Evolutionary conservation across 305 asterid species (phyloP).

Genomic region (Fraxinus albicans): DNA sequence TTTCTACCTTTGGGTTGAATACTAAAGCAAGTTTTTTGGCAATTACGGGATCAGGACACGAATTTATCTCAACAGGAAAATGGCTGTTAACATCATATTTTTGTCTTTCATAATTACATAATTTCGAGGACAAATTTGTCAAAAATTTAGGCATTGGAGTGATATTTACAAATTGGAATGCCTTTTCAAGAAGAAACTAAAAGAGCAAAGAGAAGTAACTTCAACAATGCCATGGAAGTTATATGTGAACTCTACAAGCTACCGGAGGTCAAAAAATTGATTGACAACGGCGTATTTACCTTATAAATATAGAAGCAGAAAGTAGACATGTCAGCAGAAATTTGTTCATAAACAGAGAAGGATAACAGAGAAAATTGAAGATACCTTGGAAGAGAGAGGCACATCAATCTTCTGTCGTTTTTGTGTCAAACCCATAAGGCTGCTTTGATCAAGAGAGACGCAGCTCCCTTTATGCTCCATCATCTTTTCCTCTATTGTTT

Average conservation of each 20-base stretch:
- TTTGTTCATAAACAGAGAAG: background rate
- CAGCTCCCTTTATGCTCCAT: constrained; percentile 71
- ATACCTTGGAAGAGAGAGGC: constrained; percentile 64
- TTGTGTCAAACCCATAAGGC: constrained; percentile 49
- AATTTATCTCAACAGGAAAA: no score
- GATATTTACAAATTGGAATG: background rate
- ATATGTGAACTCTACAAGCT: background rate
- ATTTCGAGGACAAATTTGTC: background rate
- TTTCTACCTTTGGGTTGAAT: no score
- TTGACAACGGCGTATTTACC: background rate
- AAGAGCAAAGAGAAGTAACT: background rate
- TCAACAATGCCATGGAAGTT: background rate
- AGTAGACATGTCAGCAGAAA: background rate
- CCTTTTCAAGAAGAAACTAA: background rate
- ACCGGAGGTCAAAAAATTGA: background rate
- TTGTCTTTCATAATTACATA: no score
- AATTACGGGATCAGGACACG: no score
- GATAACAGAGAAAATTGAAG: background rate
- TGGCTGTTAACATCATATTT: no score
- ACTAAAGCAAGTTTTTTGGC: no score
- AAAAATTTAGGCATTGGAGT: background rate
- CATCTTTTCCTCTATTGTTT: constrained; percentile 42
- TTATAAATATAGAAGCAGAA: background rate
- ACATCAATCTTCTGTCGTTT: constrained; percentile 60
- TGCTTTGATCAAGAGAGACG: constrained; percentile 49